Evolutionary conservation across 1,284 basidiomycete genomes (phyloP).

Genomic region (Coriolopsis trogii): DNA sequence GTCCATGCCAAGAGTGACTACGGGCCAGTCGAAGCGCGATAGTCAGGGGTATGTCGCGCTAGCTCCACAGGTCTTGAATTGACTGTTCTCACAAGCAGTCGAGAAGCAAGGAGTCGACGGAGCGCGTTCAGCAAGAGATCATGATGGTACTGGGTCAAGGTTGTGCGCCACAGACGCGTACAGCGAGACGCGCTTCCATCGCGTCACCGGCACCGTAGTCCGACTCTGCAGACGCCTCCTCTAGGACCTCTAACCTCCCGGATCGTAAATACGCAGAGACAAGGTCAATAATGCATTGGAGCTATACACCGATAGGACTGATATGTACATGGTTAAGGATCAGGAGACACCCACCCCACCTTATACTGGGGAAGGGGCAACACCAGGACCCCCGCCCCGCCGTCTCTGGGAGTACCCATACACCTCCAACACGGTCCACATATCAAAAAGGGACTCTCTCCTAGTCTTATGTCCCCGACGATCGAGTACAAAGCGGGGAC

Average conservation of each 20-base stretch:
- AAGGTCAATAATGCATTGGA: too few relatives aligned
- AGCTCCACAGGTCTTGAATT: too few relatives aligned
- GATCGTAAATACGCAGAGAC: too few relatives aligned
- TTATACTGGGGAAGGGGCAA: constrained; percentile 54
- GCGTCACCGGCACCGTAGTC: neutral
- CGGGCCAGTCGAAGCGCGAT: too few relatives aligned
- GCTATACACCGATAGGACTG: too few relatives aligned
- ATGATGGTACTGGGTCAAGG: neutral
- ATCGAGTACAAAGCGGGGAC: constrained; percentile 70
- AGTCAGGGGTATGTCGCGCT: too few relatives aligned
- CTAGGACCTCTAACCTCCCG: too few relatives aligned
- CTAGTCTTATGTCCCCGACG: constrained; percentile 68
- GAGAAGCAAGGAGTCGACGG: neutral
- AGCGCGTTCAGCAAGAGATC: neutral
- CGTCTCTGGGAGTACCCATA: constrained; percentile 57
- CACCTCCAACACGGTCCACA: constrained; percentile 73
- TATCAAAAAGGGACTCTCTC: constrained; percentile 74
- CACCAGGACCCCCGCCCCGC: constrained; percentile 45
- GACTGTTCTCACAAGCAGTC: neutral
- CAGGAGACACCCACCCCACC: constrained; percentile 40
- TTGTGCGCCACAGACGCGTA: constrained; percentile 4
- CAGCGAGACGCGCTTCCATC: neutral
- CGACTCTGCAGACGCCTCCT: too few relatives aligned
- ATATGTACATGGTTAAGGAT: too few relatives aligned
- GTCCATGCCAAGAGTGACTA: too few relatives aligned